phyloP scores from a whole-genome alignment of 2,329 filamentous ascomycete genomes.

The Harringtonia lauricola region DNA sequence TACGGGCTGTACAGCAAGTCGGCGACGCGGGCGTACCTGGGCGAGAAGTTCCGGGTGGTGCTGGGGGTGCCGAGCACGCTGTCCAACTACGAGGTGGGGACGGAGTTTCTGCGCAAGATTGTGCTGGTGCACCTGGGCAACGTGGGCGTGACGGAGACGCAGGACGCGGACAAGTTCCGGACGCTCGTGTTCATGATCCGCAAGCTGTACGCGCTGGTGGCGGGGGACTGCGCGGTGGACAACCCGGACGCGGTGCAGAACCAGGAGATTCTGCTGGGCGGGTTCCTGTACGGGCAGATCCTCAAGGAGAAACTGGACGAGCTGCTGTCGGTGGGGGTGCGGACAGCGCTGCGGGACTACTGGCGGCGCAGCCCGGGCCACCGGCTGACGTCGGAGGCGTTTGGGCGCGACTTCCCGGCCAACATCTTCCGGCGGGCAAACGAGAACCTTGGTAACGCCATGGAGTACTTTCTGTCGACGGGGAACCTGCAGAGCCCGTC shows the following conservation, averaged over 20 bases:
- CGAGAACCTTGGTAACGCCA: conserved; percentile 73
- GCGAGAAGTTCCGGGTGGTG: conserved; percentile 82
- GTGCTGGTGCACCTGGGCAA: conserved; percentile 88
- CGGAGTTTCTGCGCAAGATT: conserved; percentile 81
- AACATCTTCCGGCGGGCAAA: conserved; percentile 74
- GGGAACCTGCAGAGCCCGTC: conserved; percentile 88
- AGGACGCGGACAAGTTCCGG: conserved; percentile 87
- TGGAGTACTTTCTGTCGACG: conserved; percentile 95
- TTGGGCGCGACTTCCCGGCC: conserved; percentile 66
- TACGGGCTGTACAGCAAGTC: conserved; percentile 75
- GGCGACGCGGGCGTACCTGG: conserved; percentile 77
- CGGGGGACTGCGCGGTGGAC: conserved; percentile 84
- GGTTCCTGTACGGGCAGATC: conserved; percentile 90
- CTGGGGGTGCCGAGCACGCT: conserved; percentile 75
- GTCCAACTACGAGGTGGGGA: conserved; percentile 79
- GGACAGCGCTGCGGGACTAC: conserved; percentile 44
- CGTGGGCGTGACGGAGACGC: conserved; percentile 67
- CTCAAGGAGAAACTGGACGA: conserved; percentile 92
- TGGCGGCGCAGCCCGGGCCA: conserved; percentile 45
- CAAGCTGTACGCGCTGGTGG: conserved; percentile 87
- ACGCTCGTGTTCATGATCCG: conserved; percentile 92
- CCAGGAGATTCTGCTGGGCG: conserved; percentile 87
- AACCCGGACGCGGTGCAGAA: conserved; percentile 96
- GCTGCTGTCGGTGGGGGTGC: conserved; percentile 52
- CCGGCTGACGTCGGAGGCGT: conserved; percentile 66